These are phyloP conservation scores for Pleoardoris graminearum DNA, from an alignment of 2,329 filamentous ascomycete species.

Conservation along the genomic window DNA sequence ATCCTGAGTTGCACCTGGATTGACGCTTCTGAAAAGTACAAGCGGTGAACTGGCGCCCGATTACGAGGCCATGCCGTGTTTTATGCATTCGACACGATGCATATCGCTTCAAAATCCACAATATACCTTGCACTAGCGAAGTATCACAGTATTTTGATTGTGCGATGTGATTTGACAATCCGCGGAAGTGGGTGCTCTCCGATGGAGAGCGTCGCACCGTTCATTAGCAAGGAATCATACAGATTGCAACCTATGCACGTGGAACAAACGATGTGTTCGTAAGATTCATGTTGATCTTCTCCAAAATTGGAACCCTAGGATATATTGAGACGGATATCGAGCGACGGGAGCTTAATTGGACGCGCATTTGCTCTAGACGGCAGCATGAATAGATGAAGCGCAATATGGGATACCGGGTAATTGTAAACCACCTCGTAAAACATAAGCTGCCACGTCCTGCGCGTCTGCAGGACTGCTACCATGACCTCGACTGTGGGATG, in stretches of 20 bases:
- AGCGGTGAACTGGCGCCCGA: no score
- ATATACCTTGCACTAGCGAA: no score
- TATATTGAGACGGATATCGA: not conserved
- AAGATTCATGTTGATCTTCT: not conserved
- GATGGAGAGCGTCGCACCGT: not conserved
- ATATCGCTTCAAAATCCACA: no score
- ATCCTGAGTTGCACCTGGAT: not conserved
- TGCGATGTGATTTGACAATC: not conserved
- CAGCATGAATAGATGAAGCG: constrained; percentile 1
- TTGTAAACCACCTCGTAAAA: not conserved
- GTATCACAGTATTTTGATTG: not conserved
- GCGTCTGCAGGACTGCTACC: not conserved
- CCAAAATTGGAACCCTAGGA: not conserved
- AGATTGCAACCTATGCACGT: not conserved
- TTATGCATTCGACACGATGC: no score
- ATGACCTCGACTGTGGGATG: not conserved
- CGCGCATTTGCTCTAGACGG: not conserved
- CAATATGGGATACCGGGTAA: constrained; percentile 9
- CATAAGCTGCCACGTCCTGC: not conserved
- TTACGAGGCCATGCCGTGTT: no score
- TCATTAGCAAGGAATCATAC: not conserved
- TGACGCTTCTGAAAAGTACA: not conserved
- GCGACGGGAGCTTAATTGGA: not conserved
- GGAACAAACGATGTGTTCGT: not conserved
- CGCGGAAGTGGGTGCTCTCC: not conserved